Evolutionary conservation across 257 asterid species (phyloP), one percentile per base, ranked within the genome.

Genomic region (Solanum neorickii): DNA sequence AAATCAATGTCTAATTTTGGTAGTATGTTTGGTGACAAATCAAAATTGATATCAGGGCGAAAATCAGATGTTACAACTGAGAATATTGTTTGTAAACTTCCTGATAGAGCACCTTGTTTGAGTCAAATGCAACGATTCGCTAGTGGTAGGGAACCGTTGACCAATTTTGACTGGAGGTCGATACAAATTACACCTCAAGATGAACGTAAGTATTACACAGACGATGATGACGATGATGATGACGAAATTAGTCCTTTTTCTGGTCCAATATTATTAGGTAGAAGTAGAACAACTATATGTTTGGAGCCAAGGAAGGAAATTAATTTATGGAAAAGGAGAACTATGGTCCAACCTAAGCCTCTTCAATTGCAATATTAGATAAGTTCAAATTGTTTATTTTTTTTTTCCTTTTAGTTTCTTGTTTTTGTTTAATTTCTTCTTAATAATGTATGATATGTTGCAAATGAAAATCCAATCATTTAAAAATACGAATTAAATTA

Each of bases 271-370:
- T 6, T 83, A 87, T n/a, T 44, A 42, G 88, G 84, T n/a, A 90
- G 88, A 14, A 87, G 52, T 27, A 86, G 33, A n/a, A 62, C 87
- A 52, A 69, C 52, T 27, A 74, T 69, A 68, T 72, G 29, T 11
- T 87, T 94, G 94, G 94, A 94, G 93, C 96, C 97, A 86, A 96
- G 92, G 89, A 95, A 93, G 88, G 98, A 96, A 89, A 92, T 96
- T 78, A 96, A 96, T 92, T 74, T 96, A 87, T 95, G 98, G 99
- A 94, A 92, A 52, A 93, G 98, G 87, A 92, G 99, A 93, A 95
- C 95, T 6, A 89, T 94, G 97, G 89, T 93, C 87, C 93, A 89
- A 91, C 99, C 98, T 25, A 89, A 78, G 88, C 96, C 95, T 25
- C 96, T 96, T 84, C 94, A 93, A 49, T 47, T 80, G 68, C 13